These are phyloP conservation scores for Debaryomyces prosopidis DNA, from an alignment of 805 yeast genomes.

Conservation along the genomic window DNA sequence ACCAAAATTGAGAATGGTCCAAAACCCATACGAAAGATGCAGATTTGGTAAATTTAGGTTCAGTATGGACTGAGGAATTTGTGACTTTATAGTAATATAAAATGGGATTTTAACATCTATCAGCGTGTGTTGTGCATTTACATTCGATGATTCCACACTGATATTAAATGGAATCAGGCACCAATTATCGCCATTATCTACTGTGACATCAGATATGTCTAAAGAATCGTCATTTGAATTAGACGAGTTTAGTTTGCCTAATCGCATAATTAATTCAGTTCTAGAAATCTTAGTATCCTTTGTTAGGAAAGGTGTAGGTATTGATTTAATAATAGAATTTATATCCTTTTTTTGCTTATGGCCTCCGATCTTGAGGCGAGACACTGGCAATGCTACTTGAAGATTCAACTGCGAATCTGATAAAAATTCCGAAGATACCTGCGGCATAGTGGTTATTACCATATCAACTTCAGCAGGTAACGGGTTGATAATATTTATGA, in stretches of 20 bases:
- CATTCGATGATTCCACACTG: constrained; percentile 4
- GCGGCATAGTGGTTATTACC: constrained; percentile 23
- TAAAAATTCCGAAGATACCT: constrained; percentile 15
- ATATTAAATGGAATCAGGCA: constrained; percentile 30
- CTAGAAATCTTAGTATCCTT: constrained; percentile 27
- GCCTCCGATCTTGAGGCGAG: constrained; percentile 16
- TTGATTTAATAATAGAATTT: constrained; percentile 24
- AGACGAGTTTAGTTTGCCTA: constrained; percentile 10
- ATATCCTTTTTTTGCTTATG: constrained; percentile 17
- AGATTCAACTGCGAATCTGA: constrained; percentile 6
- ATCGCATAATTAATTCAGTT: constrained; percentile 30
- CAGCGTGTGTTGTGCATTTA: background rate
- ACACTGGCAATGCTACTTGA: constrained; percentile 24
- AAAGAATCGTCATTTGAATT: constrained; percentile 8
- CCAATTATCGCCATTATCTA: constrained; percentile 35
- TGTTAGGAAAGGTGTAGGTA: constrained; percentile 37
- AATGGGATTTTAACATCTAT: constrained; percentile 26
- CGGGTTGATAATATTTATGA: constrained; percentile 35
- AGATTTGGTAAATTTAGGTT: constrained; percentile 12
- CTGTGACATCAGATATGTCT: constrained; percentile 16
- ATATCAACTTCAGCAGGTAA: constrained; percentile 18
- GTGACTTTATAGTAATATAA: constrained; percentile 25
- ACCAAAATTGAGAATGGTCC: constrained; percentile 13
- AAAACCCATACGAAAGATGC: constrained; percentile 11
- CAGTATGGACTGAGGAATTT: constrained; percentile 22